Conservation (phyloP, 2,329 filamentous ascomycete genomes). For the Hymenoscyphus infarciens region DNA sequence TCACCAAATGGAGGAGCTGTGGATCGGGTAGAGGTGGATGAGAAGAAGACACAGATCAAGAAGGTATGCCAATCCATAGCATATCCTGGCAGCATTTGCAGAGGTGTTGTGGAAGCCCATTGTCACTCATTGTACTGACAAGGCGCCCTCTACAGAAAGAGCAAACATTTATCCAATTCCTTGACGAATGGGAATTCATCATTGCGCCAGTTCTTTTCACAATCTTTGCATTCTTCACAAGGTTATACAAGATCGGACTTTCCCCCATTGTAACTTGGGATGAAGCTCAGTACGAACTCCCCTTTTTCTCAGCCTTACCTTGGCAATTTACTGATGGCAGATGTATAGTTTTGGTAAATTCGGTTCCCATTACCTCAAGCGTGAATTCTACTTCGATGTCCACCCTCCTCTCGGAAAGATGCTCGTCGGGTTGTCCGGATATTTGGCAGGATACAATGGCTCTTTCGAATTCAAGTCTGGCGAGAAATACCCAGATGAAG, state of each 20-base stretch:
- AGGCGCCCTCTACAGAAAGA: slow-evolving; percentile 37
- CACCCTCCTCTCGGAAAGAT: slow-evolving; percentile 97
- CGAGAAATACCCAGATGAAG: slow-evolving; percentile 86
- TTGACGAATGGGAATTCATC: slow-evolving; percentile 61
- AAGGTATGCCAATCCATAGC: slow-evolving; percentile 43
- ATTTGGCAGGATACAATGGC: slow-evolving; percentile 95
- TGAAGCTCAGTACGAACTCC: slow-evolving; percentile 62
- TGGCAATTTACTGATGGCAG: slow-evolving; percentile 15
- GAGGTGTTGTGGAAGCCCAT: neutral
- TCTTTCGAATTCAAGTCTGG: slow-evolving; percentile 99
- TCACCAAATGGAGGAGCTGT: slow-evolving; percentile 38
- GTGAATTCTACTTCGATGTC: slow-evolving; percentile 98
- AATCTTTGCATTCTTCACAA: slow-evolving; percentile 60
- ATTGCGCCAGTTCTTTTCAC: slow-evolving; percentile 61
- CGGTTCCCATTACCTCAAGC: slow-evolving; percentile 97
- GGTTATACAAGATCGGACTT: slow-evolving; percentile 67
- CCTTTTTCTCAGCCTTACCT: slow-evolving; percentile 38
- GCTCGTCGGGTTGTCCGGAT: slow-evolving; percentile 93
- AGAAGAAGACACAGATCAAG: slow-evolving; percentile 57
- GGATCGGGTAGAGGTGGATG: slow-evolving; percentile 44
- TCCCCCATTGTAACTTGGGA: slow-evolving; percentile 74
- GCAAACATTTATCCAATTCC: slow-evolving; percentile 57
- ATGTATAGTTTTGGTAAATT: slow-evolving; percentile 82
- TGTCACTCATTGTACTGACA: slow-evolving; percentile 26
- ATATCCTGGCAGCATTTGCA: neutral